phyloP scores from a whole-genome alignment of 371 early-diverging fungal species.

The Mucor racemosus region DNA sequence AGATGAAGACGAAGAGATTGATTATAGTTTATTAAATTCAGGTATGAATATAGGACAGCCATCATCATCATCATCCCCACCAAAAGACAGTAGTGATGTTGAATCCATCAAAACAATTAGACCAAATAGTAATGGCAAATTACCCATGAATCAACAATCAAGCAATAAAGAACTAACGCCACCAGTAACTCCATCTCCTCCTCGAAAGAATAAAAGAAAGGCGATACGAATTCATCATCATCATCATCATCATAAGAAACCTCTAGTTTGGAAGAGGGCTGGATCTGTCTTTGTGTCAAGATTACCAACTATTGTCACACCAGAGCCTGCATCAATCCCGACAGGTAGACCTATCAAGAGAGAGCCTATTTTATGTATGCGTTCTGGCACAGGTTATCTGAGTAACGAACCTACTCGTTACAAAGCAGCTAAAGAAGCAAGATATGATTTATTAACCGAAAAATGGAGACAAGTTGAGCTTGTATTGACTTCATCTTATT shows the following conservation, averaged over 20 bases:
- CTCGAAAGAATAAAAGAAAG: not conserved
- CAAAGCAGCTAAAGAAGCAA: conserved; percentile 34
- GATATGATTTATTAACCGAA: conserved; percentile 27
- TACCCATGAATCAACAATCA: not conserved
- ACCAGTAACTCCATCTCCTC: not conserved
- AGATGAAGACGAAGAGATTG: conserved; percentile 16
- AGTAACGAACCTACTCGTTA: conserved; percentile 36
- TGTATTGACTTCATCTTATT: conserved; percentile 24
- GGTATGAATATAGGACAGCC: not conserved
- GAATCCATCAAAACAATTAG: conserved; percentile 18
- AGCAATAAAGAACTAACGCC: not conserved
- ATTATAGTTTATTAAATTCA: conserved; percentile 4
- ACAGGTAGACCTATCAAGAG: conserved; percentile 26
- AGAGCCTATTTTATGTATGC: conserved; percentile 36
- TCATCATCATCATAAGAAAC: not conserved
- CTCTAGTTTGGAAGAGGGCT: conserved; percentile 31
- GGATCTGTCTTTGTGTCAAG: conserved; percentile 29
- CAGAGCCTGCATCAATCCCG: not conserved
- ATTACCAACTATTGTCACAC: conserved; percentile 5
- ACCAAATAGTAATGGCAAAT: conserved; percentile 9
- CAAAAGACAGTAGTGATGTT: not conserved
- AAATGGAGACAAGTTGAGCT: conserved; percentile 43
- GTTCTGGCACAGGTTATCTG: conserved; percentile 14
- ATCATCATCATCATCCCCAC: not conserved
- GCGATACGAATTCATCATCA: not conserved